Evolutionary conservation across 2,329 filamentous ascomycete species (phyloP).

Genomic region (Aureobasidium musti): DNA sequence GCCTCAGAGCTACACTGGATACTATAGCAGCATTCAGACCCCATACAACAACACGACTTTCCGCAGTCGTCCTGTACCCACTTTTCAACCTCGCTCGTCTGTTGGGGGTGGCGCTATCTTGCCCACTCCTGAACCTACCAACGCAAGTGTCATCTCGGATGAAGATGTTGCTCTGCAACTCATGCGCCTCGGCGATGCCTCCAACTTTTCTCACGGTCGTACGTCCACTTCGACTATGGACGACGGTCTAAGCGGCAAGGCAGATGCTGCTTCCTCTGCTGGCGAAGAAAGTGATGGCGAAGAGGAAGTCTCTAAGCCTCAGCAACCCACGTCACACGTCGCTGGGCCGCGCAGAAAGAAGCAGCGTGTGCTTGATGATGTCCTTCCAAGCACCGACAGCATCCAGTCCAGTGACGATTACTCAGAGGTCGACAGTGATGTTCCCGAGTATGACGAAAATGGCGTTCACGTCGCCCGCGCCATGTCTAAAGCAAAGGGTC

Average conservation of each 20-base stretch:
- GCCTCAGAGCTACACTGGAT: conserved; percentile 68
- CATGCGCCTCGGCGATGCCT: conserved; percentile 92
- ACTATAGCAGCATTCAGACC: conserved; percentile 29
- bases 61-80: conserved; percentile 59
- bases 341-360: conserved; percentile 42
- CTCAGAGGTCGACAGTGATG: conserved; percentile 58
- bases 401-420: conserved; percentile 63
- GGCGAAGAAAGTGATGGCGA: conserved; percentile 71
- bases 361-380: conserved; percentile 51
- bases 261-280: conserved; percentile 75
- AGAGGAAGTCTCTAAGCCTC: conserved; percentile 54
- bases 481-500: conserved; percentile 48
- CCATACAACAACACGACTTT: conserved; percentile 48
- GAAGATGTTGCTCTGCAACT: conserved; percentile 97
- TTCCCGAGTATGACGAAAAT: conserved; percentile 39
- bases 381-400: conserved; percentile 58
- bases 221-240: conserved; percentile 92
- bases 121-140: conserved; percentile 94
- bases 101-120: conserved; percentile 61
- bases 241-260: conserved; percentile 87
- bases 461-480: conserved; percentile 39
- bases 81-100: conserved; percentile 46
- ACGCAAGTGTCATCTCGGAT: conserved; percentile 95
- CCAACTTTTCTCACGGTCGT: conserved; percentile 84
- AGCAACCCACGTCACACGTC: conserved; percentile 36